Conservation (phyloP, 164 flowering plant species). For the Chimonanthus salicifolius region DNA sequence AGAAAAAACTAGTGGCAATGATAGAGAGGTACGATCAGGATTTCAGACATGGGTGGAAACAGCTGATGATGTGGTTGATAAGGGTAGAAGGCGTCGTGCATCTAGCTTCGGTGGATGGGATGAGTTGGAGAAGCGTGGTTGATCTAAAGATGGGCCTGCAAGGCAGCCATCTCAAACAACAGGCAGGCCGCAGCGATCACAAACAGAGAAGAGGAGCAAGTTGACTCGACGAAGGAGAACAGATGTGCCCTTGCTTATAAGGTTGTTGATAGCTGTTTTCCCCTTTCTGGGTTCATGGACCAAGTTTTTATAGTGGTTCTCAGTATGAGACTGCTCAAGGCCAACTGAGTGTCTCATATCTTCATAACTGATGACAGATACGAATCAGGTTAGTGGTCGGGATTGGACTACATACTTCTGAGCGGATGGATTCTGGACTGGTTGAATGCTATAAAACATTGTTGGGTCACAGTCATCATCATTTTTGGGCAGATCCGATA, state of each 20-base stretch:
- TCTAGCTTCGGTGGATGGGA: conserved; percentile 88
- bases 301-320: conserved; percentile 29
- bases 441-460: no score
- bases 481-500: no score
- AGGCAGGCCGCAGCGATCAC: conserved; percentile 10
- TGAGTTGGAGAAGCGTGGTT: conserved; percentile 41
- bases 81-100: conserved; percentile 15
- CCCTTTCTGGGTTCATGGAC: conserved; percentile 84
- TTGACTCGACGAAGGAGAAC: conserved; percentile 32
- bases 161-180: conserved; percentile 14
- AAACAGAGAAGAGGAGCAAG: conserved; percentile 26
- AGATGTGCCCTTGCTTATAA: conserved; percentile 51
- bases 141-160: conserved; percentile 9
- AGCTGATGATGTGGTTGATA: conserved; percentile 25
- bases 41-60: conserved; percentile 43
- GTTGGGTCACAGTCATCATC: no score
- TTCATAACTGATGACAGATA: no score
- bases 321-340: not conserved
- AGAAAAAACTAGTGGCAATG: conserved; percentile 10
- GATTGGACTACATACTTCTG: no score
- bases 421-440: no score
- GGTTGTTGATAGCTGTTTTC: conserved; percentile 64
- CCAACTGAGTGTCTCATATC: no score
- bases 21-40: conserved; percentile 22
- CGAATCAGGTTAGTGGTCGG: no score